Evolutionary conservation across 2,329 filamentous ascomycete species (phyloP), one percentile per base, ranked within the genome.

Genomic region (Penicillium capsulatum): DNA sequence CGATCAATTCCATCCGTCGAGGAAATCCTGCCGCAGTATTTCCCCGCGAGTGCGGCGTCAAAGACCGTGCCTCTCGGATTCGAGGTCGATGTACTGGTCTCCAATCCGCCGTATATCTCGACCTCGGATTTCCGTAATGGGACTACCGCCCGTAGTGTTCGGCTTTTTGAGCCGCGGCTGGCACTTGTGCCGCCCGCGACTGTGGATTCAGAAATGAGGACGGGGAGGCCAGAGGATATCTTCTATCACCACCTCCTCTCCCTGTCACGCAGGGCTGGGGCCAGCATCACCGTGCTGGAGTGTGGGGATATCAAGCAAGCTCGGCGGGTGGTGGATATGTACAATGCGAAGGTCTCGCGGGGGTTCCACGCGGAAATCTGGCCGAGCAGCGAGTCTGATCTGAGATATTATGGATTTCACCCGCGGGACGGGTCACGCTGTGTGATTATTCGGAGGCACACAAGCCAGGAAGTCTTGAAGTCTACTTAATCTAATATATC

Each of bases 101-200:
- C 85, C 1, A 98, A 98, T 57, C 92, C 92, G 11, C 92, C 92
- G 0, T 97, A 97, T 61, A 83, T 97, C 35, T 94, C 89, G 2
- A 68, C 72, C 0, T 50, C 60, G 3, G 77, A 76, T 6, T 89
- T 86, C 55, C 65, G 44, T 4, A 53, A 72, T 27, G 73, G 65
- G 27, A 77, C 78, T 13, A 89, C 84, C 1, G 71, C 75, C 1
- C 77, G 81, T 17, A 91, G 86, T 9, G 91, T 96, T 19, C 78
- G 88, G 11, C 80, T 80, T 31, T 88, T 80, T 59, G 92, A 98
- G 65, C 92, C 92, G 3, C 77, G 71, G 48, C 66, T 86, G 9
- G 92, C 92, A 0, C 72, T 97, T 10, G 86, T 97, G 0, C 78
- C 77, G 7, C 76, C 77, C 3, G 20, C 35, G 4, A 7, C 28